phyloP scores from a whole-genome alignment of 2,329 filamentous ascomycete genomes.

The Penicillium sclerotiorum region DNA sequence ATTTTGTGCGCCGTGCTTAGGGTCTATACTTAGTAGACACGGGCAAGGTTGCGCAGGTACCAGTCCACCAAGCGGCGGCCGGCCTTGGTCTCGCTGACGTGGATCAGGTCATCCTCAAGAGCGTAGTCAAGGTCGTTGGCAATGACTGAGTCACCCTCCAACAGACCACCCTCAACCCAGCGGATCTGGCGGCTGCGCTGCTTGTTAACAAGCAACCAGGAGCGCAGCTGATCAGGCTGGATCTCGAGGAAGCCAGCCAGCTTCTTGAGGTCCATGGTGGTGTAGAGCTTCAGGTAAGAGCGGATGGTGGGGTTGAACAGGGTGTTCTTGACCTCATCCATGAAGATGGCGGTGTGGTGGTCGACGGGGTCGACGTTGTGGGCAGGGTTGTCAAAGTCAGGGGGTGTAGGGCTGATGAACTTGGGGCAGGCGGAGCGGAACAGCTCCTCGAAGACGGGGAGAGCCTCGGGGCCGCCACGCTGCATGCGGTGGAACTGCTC shows the following conservation, averaged over 20 bases:
- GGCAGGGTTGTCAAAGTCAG: constrained; percentile 96
- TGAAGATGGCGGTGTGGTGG: constrained; percentile 96
- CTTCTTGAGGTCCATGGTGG: constrained; percentile 98
- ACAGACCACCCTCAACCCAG: constrained; percentile 85
- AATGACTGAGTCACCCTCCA: constrained; percentile 91
- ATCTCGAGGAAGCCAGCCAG: constrained; percentile 96
- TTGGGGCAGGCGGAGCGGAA: constrained; percentile 98
- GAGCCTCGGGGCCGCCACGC: constrained; percentile 89
- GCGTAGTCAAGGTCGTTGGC: constrained; percentile 97
- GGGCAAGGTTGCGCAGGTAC: constrained; percentile 95
- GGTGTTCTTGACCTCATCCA: constrained; percentile 99
- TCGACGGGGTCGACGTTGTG: constrained; percentile 96
- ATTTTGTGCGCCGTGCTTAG: no score
- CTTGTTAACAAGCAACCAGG: constrained; percentile 96
- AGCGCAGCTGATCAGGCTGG: constrained; percentile 90
- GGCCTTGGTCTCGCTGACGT: constrained; percentile 98
- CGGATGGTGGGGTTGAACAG: constrained; percentile 97
- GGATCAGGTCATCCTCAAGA: constrained; percentile 93
- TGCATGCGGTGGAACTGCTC: constrained; percentile 97
- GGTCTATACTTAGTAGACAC: constrained; percentile 87
- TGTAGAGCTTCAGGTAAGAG: constrained; percentile 98
- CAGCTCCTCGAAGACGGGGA: constrained; percentile 96
- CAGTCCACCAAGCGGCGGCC: constrained; percentile 96
- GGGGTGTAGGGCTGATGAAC: constrained; percentile 96
- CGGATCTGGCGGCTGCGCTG: constrained; percentile 95